These are phyloP conservation scores for Bipolaris zeicola DNA, from an alignment of 2,329 filamentous ascomycete species.

Conservation along the genomic window DNA sequence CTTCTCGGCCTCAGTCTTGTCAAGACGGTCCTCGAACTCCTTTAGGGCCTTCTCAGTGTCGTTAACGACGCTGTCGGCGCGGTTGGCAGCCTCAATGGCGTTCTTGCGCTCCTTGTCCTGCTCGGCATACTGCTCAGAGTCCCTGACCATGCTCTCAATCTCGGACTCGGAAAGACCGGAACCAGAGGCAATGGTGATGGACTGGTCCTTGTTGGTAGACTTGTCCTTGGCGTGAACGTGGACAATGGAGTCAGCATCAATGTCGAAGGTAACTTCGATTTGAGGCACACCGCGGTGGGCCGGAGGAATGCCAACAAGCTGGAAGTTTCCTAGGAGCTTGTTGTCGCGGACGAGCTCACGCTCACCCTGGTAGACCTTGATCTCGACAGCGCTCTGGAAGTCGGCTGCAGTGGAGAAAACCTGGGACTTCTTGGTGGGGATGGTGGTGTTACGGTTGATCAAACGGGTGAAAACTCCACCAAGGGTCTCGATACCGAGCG, in stretches of 20 bases:
- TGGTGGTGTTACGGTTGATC: constrained; percentile 99
- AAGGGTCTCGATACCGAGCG: constrained; percentile 97
- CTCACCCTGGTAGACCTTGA: constrained; percentile 99
- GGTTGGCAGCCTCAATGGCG: constrained; percentile 95
- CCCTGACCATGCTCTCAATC: constrained; percentile 97
- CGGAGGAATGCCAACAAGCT: constrained; percentile 95
- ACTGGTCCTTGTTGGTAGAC: constrained; percentile 99
- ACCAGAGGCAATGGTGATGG: constrained; percentile 97
- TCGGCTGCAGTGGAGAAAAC: constrained; percentile 97
- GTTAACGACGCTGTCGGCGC: constrained; percentile 92
- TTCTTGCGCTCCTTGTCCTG: constrained; percentile 95
- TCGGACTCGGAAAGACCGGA: constrained; percentile 94
- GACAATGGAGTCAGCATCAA: constrained; percentile 96
- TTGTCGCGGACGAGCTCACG: constrained; percentile 98
- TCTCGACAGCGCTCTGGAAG: constrained; percentile 98
- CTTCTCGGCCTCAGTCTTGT: constrained; percentile 91
- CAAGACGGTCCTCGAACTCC: constrained; percentile 93
- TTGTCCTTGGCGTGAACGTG: constrained; percentile 99
- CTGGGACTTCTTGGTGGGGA: constrained; percentile 99
- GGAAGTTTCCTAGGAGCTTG: constrained; percentile 99
- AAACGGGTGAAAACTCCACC: constrained; percentile 97
- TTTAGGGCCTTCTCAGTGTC: constrained; percentile 98
- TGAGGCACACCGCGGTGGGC: constrained; percentile 96
- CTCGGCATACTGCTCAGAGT: constrained; percentile 96
- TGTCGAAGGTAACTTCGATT: constrained; percentile 97